A percentile compares a stretch with the other conserved stretches of the same genome.
Evolutionary conservation across 75 land plant genomes (phyloP).

Genomic region (Adiantum capillusveneris): DNA sequence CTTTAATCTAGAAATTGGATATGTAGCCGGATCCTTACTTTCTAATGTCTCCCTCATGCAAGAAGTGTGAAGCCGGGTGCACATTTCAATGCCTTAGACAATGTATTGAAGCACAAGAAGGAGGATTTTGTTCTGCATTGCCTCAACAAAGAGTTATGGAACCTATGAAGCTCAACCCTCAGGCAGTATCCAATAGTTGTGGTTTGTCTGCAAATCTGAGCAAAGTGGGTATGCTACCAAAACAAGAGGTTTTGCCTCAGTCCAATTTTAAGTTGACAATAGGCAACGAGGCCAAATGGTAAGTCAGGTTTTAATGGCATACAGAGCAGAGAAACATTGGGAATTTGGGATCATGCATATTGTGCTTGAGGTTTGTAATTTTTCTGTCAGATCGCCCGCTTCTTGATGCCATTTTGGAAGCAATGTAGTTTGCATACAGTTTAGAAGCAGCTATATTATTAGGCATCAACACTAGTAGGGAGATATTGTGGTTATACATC

Average conservation of each 20-base stretch:
- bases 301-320: no score
- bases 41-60: slow-evolving; percentile 66
- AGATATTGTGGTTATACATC: no score
- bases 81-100: slow-evolving; percentile 63
- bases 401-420: no score
- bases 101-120: slow-evolving; percentile 27
- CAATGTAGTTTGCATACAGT: no score
- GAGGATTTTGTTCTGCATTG: slow-evolving; percentile 38
- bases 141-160: neutral
- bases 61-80: slow-evolving; percentile 75
- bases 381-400: no score
- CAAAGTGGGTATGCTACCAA: neutral
- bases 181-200: neutral
- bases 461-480: no score
- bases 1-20: slow-evolving; percentile 66
- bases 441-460: no score
- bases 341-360: no score
- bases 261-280: neutral
- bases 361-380: no score
- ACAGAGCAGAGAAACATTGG: neutral
- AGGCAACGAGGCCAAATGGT: neutral
- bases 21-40: slow-evolving; percentile 32
- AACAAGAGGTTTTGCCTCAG: neutral
- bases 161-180: neutral
- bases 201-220: neutral